phyloP scores from a whole-genome alignment of 1,284 basidiomycete genomes.

The Ceratobasidium sp. region DNA sequence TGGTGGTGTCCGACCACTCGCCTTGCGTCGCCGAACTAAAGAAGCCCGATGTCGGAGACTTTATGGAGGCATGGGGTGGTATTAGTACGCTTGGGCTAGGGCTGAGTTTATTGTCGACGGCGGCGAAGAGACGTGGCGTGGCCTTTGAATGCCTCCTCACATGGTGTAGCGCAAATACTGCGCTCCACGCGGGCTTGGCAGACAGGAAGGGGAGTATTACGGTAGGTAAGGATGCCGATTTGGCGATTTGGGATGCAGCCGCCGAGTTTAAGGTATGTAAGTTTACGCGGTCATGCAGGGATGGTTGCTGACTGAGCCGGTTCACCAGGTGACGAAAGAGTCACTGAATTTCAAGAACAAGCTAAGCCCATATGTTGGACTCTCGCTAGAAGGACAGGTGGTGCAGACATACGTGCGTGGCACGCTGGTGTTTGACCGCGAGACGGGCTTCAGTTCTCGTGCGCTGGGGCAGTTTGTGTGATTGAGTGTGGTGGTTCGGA shows the following conservation, averaged over 20 bases:
- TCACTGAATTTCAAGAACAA: constrained; percentile 89
- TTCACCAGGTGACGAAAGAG: constrained; percentile 70
- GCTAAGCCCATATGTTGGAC: constrained; percentile 84
- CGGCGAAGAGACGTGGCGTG: constrained; percentile 61
- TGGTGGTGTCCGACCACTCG: constrained; percentile 91
- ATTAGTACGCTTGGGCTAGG: constrained; percentile 88
- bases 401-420: constrained; percentile 80
- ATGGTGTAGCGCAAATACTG: constrained; percentile 76
- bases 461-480: constrained; percentile 26
- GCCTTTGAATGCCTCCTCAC: constrained; percentile 67
- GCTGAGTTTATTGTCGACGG: constrained; percentile 72
- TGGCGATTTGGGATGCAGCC: constrained; percentile 82
- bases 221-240: constrained; percentile 81
- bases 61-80: constrained; percentile 92
- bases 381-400: constrained; percentile 71
- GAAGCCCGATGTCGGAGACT: constrained; percentile 72
- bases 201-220: constrained; percentile 72
- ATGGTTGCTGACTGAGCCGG: constrained; percentile 1
- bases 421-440: constrained; percentile 64
- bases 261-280: constrained; percentile 65
- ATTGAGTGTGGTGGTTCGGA: neutral
- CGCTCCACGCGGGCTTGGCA: constrained; percentile 75
- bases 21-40: constrained; percentile 86
- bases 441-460: constrained; percentile 41
- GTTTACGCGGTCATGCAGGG: neutral